A percentile compares a stretch with the other conserved stretches of the same genome.
These are phyloP conservation scores for Trametes sp. DNA, from an alignment of 1,284 basidiomycete species.

Conservation along the genomic window DNA sequence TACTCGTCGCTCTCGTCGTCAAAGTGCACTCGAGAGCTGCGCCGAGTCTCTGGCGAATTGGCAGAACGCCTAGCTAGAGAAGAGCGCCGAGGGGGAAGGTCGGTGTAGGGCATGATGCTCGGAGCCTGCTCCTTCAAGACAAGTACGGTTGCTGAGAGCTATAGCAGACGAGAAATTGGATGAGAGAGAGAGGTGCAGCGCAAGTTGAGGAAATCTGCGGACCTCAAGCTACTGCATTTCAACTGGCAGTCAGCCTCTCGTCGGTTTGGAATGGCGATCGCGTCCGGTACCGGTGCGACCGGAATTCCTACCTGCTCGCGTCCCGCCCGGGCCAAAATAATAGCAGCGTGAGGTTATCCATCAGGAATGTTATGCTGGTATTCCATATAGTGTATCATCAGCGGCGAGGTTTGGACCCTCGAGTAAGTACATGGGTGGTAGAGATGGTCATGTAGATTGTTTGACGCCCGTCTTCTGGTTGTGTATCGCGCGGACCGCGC, in stretches of 20 bases:
- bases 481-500: too few species aligned
- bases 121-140: neutral
- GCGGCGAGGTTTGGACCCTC: too few species aligned
- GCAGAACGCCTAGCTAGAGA: constrained; percentile 15
- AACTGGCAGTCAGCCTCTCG: constrained; percentile 11
- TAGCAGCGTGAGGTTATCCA: too few species aligned
- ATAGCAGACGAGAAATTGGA: neutral
- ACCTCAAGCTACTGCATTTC: too few species aligned
- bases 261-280: constrained; percentile 13
- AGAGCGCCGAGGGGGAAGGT: constrained; percentile 26
- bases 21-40: constrained; percentile 34
- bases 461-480: too few species aligned
- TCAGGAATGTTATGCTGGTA: too few species aligned
- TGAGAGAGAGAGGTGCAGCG: neutral
- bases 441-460: too few species aligned
- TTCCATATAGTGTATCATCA: too few species aligned
- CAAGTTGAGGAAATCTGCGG: too few species aligned
- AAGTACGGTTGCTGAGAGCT: neutral
- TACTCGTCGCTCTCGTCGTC: constrained; percentile 19
- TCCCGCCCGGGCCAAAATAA: neutral
- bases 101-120: constrained; percentile 32
- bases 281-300: constrained; percentile 4
- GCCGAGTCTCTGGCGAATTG: constrained; percentile 11
- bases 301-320: neutral
- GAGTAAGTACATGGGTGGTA: too few species aligned